A percentile compares a stretch with the other conserved stretches of the same genome.
These are phyloP conservation scores for Aspergillus heteromorphus DNA, from an alignment of 495 filamentous ascomycete genomes.

Conservation along the genomic window DNA sequence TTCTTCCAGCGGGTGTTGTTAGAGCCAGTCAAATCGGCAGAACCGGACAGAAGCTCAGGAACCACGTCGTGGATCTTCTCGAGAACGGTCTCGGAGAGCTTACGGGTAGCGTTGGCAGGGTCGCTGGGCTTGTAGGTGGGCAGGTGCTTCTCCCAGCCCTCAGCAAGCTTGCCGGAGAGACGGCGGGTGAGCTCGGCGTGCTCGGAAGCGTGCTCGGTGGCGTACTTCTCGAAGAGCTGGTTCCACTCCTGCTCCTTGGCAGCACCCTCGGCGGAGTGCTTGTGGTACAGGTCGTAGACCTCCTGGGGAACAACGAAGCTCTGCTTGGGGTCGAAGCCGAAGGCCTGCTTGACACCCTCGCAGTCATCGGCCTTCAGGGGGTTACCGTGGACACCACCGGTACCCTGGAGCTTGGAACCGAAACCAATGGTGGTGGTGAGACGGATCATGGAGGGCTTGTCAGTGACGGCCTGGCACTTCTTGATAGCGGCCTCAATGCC, in stretches of 20 bases:
- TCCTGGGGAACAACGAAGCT: conserved; percentile 89
- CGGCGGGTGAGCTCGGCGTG: conserved; percentile 77
- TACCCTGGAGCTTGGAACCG: conserved; percentile 90
- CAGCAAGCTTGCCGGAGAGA: conserved; percentile 76
- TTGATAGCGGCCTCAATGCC: conserved; percentile 85
- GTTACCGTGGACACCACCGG: conserved; percentile 91
- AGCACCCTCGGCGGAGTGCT: conserved; percentile 77
- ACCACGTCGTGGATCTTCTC: conserved; percentile 77
- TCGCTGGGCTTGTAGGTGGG: conserved; percentile 89
- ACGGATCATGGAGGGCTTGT: conserved; percentile 97
- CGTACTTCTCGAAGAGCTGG: conserved; percentile 83
- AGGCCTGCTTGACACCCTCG: conserved; percentile 83
- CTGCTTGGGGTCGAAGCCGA: conserved; percentile 94
- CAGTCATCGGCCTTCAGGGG: conserved; percentile 91
- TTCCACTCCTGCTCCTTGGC: conserved; percentile 95
- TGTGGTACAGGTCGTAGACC: conserved; percentile 86
- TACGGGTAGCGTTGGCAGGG: conserved; percentile 80
- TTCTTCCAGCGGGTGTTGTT: conserved; percentile 99
- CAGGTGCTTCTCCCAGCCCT: conserved; percentile 94
- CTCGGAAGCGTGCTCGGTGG: conserved; percentile 66
- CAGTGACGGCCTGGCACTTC: conserved; percentile 75
- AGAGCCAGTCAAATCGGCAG: conserved; percentile 94
- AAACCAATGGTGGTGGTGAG: conserved; percentile 97
- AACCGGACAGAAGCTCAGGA: conserved; percentile 92
- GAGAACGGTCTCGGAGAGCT: conserved; percentile 91